Conservation (phyloP, 371 early-diverging fungal species). For the Entomophthora muscae region DNA sequence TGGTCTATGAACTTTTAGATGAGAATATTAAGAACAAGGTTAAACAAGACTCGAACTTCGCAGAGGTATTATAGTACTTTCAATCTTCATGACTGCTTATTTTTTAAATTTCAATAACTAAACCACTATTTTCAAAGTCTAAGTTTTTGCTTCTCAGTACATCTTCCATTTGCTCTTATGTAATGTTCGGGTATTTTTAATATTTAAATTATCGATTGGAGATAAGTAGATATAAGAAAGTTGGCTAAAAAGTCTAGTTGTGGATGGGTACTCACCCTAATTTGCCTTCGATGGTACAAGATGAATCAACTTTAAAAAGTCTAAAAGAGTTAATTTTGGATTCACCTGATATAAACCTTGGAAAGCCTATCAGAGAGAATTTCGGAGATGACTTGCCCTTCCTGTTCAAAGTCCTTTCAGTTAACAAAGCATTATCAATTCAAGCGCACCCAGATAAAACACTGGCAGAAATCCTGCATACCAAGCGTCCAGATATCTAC, state of each 20-base stretch:
- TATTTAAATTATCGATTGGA: too few species aligned
- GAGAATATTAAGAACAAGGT: slow-evolving; percentile 25
- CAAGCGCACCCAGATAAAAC: slow-evolving; percentile 94
- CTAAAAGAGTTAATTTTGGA: slow-evolving; percentile 15
- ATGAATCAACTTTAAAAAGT: slow-evolving; percentile 8
- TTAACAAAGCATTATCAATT: slow-evolving; percentile 86
- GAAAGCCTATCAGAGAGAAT: slow-evolving; percentile 23
- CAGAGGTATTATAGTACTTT: slow-evolving; percentile 43
- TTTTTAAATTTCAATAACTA: too few species aligned
- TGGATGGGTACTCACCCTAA: slow-evolving; percentile 98
- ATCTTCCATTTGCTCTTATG: too few species aligned
- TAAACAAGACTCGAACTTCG: slow-evolving; percentile 57
- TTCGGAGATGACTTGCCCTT: slow-evolving; percentile 79
- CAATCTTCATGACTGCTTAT: too few species aligned
- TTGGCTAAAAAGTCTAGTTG: too few species aligned
- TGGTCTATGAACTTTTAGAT: slow-evolving; percentile 67
- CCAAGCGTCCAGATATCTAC: slow-evolving; percentile 58
- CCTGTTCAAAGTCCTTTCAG: slow-evolving; percentile 91
- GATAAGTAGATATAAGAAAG: too few species aligned
- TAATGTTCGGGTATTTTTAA: too few species aligned
- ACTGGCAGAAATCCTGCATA: slow-evolving; percentile 55
- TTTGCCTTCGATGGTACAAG: slow-evolving; percentile 43
- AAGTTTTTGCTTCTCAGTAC: too few species aligned
- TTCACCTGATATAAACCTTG: slow-evolving; percentile 25
- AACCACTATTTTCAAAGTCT: too few species aligned